Conservation (phyloP, 2,329 filamentous ascomycete genomes). For the Talaromyces amestolkiae region DNA sequence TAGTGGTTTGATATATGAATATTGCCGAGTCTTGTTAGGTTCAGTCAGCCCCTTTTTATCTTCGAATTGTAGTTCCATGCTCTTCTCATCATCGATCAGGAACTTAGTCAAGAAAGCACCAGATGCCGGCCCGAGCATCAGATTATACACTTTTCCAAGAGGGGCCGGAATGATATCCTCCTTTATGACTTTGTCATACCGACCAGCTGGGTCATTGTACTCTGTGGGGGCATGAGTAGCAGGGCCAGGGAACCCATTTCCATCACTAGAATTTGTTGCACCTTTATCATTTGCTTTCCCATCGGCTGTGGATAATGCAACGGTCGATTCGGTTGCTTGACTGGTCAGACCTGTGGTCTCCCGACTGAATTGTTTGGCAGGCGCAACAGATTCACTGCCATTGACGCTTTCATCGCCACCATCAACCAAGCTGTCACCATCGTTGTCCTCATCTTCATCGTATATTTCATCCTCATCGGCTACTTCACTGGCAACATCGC, state of each 20-base stretch:
- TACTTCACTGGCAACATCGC: conserved; percentile 72
- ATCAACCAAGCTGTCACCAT: conserved; percentile 62
- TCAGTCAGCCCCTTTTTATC: conserved; percentile 71
- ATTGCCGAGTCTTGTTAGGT: conserved; percentile 72
- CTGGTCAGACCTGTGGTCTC: conserved; percentile 63
- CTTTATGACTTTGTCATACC: conserved; percentile 80
- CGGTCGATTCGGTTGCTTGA: conserved; percentile 39
- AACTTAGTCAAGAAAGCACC: conserved; percentile 81
- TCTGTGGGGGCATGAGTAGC: conserved; percentile 77
- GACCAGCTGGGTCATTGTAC: conserved; percentile 72
- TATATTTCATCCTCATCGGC: conserved; percentile 67
- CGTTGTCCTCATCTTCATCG: conserved; percentile 52
- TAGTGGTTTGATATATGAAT: conserved; percentile 89
- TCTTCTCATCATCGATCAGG: conserved; percentile 83
- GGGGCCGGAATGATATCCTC: conserved; percentile 86
- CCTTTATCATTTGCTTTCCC: conserved; percentile 52
- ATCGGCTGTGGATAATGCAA: conserved; percentile 33
- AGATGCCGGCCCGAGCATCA: conserved; percentile 81
- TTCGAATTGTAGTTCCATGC: conserved; percentile 79
- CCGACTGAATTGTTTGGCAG: conserved; percentile 58
- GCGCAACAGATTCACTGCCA: conserved; percentile 51
- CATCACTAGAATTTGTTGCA: conserved; percentile 33
- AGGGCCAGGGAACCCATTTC: conserved; percentile 77
- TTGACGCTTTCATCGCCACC: conserved; percentile 53
- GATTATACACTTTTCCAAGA: conserved; percentile 82